phyloP scores from a whole-genome alignment of 495 filamentous ascomycete species.

The Penicillium fimorum region DNA sequence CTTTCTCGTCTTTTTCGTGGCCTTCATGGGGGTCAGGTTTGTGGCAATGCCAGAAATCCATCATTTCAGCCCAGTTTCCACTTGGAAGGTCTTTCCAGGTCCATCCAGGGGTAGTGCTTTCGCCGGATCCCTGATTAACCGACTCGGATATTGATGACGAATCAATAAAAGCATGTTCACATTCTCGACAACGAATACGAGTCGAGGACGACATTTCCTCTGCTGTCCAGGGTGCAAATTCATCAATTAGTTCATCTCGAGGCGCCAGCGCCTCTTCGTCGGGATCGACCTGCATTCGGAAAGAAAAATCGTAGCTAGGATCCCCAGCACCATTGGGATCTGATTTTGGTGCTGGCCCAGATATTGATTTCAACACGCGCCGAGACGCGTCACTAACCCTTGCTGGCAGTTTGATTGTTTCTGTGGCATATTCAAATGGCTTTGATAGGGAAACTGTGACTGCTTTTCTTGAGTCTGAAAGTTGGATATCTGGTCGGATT shows the following conservation, averaged over 20 bases:
- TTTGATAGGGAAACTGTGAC: slow-evolving; percentile 40
- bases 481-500: slow-evolving; percentile 28
- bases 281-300: slow-evolving; percentile 65
- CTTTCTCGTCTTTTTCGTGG: slow-evolving; percentile 32
- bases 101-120: slow-evolving; percentile 23
- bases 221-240: slow-evolving; percentile 72
- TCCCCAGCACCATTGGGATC: not conserved
- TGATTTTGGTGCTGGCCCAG: not conserved
- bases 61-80: slow-evolving; percentile 99
- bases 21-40: slow-evolving; percentile 63
- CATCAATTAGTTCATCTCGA: slow-evolving; percentile 33
- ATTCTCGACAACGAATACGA: slow-evolving; percentile 64
- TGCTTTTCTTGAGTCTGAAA: slow-evolving; percentile 43
- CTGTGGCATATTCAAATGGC: slow-evolving; percentile 45
- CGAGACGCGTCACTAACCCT: slow-evolving; percentile 45
- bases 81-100: slow-evolving; percentile 95
- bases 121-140: not conserved
- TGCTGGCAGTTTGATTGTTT: slow-evolving; percentile 65
- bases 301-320: slow-evolving; percentile 45
- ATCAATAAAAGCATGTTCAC: slow-evolving; percentile 37
- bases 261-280: slow-evolving; percentile 27
- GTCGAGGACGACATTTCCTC: slow-evolving; percentile 52
- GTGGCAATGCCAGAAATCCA: slow-evolving; percentile 99
- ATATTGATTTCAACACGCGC: slow-evolving; percentile 16
- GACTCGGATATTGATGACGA: not conserved